Evolutionary conservation across 345 rosid genomes (phyloP), one percentile per base, ranked within the genome.

Genomic region (Erysimum cheiranthoides): DNA sequence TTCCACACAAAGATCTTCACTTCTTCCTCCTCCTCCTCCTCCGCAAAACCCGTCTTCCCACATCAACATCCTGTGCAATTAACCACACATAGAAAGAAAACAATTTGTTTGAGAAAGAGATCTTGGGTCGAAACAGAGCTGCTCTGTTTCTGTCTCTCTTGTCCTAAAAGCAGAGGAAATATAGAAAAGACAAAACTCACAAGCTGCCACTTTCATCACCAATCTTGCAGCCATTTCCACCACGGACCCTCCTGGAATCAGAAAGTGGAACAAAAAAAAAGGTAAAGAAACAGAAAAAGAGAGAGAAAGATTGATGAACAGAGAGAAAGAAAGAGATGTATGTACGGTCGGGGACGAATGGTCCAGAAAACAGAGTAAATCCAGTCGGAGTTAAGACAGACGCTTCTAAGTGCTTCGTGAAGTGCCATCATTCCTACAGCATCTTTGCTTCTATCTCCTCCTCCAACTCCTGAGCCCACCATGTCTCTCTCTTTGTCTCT

Each of bases 281-380:
- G 71, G 18, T 71, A 70, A 77, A 64, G 71, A 61, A 61, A 61
- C 78, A 77, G 53, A 64, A 71, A 66, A 52, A 71, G 73, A 80
- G 78, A 82, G 35, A 70, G 11, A 73, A 62, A 50, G 50, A 75
- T 43, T 54, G 54, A 38, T 67, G 73, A 75, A 61, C 52, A 73
- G 40, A 36, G 57, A 58, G 12, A 39, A 25, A 70, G 13, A 67
- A 11, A 46, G 27, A 40, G 47, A 38, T n/a, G 68, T 42, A 25
- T 59, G 77, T 89, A 95, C 99, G 90, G 97, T 80, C 99, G 93
- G 82, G 99, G 99, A 84, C 99, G 99, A 76, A 95, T 95, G 78
- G 99, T 92, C 99, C 99, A 95, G 94, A 95, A 95, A 76, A 95
- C 99, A 92, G 99, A 92, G 92, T 95, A 95, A 89, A 89, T 92